A percentile compares a stretch with the other conserved stretches of the same genome.
These are phyloP conservation scores for Tuber indicum DNA, from an alignment of 495 filamentous ascomycete species.

Conservation along the genomic window DNA sequence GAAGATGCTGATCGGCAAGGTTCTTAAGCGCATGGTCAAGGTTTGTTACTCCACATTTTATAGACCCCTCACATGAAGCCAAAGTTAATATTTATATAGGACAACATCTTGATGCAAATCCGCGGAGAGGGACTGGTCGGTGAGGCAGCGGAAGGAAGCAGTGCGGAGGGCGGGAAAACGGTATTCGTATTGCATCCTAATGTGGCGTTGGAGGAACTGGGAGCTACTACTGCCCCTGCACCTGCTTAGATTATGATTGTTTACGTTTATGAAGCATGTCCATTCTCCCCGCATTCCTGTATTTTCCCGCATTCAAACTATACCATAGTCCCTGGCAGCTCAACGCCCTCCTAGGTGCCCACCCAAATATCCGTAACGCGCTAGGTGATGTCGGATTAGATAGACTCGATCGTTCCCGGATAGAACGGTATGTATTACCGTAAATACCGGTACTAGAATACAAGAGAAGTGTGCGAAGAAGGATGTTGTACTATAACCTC, in stretches of 20 bases:
- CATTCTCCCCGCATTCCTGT: background rate
- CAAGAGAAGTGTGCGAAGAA: too few species aligned
- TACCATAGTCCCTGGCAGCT: background rate
- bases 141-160: slow-evolving; percentile 46
- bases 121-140: slow-evolving; percentile 71
- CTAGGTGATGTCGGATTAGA: background rate
- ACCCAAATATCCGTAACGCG: background rate
- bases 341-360: background rate
- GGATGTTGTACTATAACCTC: too few species aligned
- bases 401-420: background rate
- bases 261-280: background rate
- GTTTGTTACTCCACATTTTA: slow-evolving; percentile 48
- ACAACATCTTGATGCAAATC: slow-evolving; percentile 87
- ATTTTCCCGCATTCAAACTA: background rate
- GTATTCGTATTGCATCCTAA: slow-evolving; percentile 95
- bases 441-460: too few species aligned
- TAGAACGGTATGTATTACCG: background rate
- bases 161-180: slow-evolving; percentile 48
- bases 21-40: slow-evolving; percentile 94
- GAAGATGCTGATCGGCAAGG: slow-evolving; percentile 70
- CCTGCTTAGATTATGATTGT: background rate
- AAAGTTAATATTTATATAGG: slow-evolving; percentile 50
- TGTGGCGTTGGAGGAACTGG: slow-evolving; percentile 54
- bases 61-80: background rate
- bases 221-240: slow-evolving; percentile 1